Base-by-base conservation (phyloP, 2,329 filamentous ascomycete species). In the Cryphonectria japonica region DNA sequence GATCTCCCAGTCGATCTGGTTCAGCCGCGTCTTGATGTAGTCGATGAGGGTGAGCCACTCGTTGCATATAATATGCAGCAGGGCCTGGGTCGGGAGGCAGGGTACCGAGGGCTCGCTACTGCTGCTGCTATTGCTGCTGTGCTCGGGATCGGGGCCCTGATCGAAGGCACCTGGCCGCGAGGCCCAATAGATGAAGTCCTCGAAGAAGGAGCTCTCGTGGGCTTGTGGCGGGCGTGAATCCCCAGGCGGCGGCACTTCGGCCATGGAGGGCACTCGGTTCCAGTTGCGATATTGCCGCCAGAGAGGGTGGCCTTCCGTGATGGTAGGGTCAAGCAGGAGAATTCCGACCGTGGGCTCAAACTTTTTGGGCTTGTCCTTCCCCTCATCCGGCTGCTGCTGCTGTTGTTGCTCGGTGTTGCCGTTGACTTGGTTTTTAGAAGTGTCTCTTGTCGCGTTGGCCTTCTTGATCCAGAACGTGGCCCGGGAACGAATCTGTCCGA, bases 111-210 rank as follows among this genome's bases (percentile, higher is more conserved):
- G 68, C 5, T 71, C 65, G 14, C 46, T 34, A n/a, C 26, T 59
- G 3, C 6, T 39, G 37, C 37, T 39, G 60, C 6, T 29, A 8
- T 26, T 2, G 52, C 39, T 37, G 54, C 6, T 13, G 34, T 9
- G 32, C 19, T 60, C 37, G 16, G 46, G 54, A 2, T 19, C 5
- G 1, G 59, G 29, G 19, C 34, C 66, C 29, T 66, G 60, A 14
- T 37, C 50, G 43, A 73, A 78, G 22, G 71, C 62, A 0, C 73
- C 69, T 8, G 70, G 71, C 22, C 73, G 74, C 7, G 68, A 67
- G 4, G 76, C 76, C 76, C 76, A 78, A 68, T 77, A 76, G 43
- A 77, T 61, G 34, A 77, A 78, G 59, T 78, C 74, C 0, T 77
- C 66, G 26, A 76, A 78, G 26, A 77, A 69, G 13, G 71, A 74